Percentiles rank a stretch among this genome's conserved stretches.
Evolutionary conservation across 2,329 filamentous ascomycete species (phyloP).

Genomic region (Ophiostoma novo-ulmi): DNA sequence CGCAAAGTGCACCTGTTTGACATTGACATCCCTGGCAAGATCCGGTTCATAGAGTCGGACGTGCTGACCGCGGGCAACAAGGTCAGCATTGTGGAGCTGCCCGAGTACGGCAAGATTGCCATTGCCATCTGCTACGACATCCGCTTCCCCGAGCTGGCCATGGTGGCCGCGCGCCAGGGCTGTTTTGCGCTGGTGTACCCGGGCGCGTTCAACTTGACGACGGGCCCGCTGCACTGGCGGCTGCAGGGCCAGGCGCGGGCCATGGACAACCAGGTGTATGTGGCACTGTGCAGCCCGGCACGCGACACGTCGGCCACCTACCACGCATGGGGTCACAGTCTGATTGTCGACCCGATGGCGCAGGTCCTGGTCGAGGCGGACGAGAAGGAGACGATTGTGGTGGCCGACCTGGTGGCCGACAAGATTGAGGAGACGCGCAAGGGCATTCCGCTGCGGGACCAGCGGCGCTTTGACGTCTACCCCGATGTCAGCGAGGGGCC

Average conservation of each 20-base stretch:
- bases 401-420: constrained; percentile 62
- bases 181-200: constrained; percentile 87
- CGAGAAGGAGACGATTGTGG: constrained; percentile 70
- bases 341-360: constrained; percentile 84
- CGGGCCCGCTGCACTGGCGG: constrained; percentile 86
- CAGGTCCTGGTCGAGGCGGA: constrained; percentile 72
- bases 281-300: constrained; percentile 86
- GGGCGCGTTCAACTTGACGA: constrained; percentile 95
- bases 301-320: constrained; percentile 73
- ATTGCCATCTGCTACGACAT: constrained; percentile 97
- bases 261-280: constrained; percentile 80
- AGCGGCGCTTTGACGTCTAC: constrained; percentile 93
- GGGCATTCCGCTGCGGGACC: constrained; percentile 75
- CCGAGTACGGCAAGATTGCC: constrained; percentile 80
- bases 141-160: constrained; percentile 90
- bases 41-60: constrained; percentile 84
- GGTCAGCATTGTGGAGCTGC: constrained; percentile 78
- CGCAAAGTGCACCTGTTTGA: constrained; percentile 96
- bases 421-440: constrained; percentile 70
- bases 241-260: constrained; percentile 72
- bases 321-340: constrained; percentile 85
- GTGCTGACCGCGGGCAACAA: constrained; percentile 81
- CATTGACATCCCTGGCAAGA: constrained; percentile 94
- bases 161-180: constrained; percentile 69
- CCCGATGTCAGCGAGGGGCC: constrained; percentile 72